Base-by-base conservation (phyloP, 352 stramenopile genomes). In the Globisporangium orthogonon region DNA sequence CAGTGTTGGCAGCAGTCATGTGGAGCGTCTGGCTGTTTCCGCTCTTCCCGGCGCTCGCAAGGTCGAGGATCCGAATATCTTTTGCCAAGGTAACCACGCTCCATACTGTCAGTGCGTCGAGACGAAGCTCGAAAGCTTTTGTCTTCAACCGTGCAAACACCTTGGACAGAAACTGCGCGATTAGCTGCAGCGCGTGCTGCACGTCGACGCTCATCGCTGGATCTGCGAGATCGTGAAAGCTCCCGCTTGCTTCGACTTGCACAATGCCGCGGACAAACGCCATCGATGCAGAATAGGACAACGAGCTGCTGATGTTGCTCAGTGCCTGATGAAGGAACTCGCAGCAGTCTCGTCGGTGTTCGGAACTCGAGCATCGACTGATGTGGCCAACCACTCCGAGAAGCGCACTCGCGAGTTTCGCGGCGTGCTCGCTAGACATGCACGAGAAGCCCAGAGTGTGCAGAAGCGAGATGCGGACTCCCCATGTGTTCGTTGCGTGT, bases 321-420 rank as follows among this genome's bases (percentile, higher is more conserved):
- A 87, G 70, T 9, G 65, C 53, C 33, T 77, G 76, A 35, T 63
- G 75, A 43, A 88, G 57, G 40, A 87, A 74, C 46, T 67, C 60
- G 48, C 35, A 70, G 54, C 78, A 88, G 50, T 82, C 67, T 5
- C 61, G 56, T 15, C 72, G 72, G 23, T 87, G 78, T 2, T 29
- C 37, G 48, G 58, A 48, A 37, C 56, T 76, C 33, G 58, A 33
- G 23, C 78, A 89, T 1, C 23, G 65, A 1, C 65, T 47, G 2
- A 86, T 51, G 51, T 91, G 81, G 3, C 60, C 61, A 18, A 87
- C 40, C 29, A 91, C 50, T 23, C 69, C 31, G 30, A 84, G 50
- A 6, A 91, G 56, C 2, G 63, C 57, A 7, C 69, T 63, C 3
- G 69, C 81, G 11, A 89, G 61, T 50, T 74, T 53, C 39, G 60